A percentile compares a stretch with the other conserved stretches of the same genome.
These are phyloP conservation scores for Elongisporangium undulatum DNA, from an alignment of 352 stramenopile species.

Conservation along the genomic window DNA sequence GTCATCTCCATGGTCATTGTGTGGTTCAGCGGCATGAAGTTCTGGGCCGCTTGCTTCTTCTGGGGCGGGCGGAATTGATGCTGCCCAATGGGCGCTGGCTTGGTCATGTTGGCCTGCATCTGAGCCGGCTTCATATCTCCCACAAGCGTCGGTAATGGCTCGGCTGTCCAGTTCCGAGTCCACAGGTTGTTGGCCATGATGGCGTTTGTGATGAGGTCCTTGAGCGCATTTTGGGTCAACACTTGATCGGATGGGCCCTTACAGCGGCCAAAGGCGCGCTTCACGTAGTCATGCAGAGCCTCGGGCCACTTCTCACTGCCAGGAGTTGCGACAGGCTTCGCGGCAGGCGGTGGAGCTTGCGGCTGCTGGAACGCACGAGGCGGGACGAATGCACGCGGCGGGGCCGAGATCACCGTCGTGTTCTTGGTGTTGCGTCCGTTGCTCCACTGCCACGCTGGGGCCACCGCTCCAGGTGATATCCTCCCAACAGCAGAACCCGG, in stretches of 20 bases:
- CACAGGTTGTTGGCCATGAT: conserved; percentile 83
- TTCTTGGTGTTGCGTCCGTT: conserved; percentile 25
- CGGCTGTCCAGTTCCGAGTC: conserved; percentile 79
- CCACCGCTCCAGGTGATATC: conserved; percentile 11
- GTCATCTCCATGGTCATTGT: conserved; percentile 28
- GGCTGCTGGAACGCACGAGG: conserved; percentile 12
- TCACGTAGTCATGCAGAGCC: conserved; percentile 82
- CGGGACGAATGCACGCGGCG: conserved; percentile 13
- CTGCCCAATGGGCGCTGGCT: conserved; percentile 5
- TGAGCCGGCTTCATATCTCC: conserved; percentile 26
- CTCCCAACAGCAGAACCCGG: conserved; percentile 15
- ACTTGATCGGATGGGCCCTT: conserved; percentile 70
- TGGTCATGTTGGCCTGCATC: conserved; percentile 10
- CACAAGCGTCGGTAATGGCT: conserved; percentile 69
- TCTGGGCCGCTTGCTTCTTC: conserved; percentile 18
- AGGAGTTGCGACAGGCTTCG: conserved; percentile 8
- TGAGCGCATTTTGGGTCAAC: conserved; percentile 75
- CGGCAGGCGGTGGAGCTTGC: conserved; percentile 5
- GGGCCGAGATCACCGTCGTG: conserved; percentile 13
- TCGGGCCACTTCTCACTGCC: conserved; percentile 77
- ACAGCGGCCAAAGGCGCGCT: conserved; percentile 77
- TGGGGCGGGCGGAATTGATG: conserved; percentile 5
- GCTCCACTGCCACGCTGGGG: conserved; percentile 67
- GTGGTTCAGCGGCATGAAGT: conserved; percentile 49
- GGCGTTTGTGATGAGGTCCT: conserved; percentile 78